These are phyloP conservation scores for Inonotus obliquus DNA, from an alignment of 1,284 basidiomycete genomes.

Conservation along the genomic window DNA sequence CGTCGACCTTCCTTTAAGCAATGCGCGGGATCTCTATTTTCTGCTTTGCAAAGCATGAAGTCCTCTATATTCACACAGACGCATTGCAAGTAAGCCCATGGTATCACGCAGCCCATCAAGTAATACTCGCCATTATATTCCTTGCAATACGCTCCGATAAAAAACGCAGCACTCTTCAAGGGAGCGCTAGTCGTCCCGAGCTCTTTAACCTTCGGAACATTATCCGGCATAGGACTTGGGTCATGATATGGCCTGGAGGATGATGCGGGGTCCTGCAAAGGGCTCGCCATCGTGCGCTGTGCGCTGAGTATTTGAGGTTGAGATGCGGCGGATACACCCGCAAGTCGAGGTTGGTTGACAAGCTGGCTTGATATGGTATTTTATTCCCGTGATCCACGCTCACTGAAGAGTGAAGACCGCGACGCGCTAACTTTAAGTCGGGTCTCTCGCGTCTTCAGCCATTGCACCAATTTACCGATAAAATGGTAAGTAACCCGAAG, in stretches of 20 bases:
- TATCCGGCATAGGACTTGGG: slow-evolving; percentile 68
- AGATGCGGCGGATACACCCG: neutral
- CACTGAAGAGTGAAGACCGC: neutral
- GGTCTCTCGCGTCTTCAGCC: neutral
- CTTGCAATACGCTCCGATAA: slow-evolving; percentile 94
- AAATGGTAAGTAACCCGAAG: slow-evolving; percentile 4
- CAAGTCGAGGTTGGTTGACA: slow-evolving; percentile 3
- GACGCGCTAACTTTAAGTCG: neutral
- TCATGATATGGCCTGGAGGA: slow-evolving; percentile 52
- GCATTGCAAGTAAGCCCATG: neutral
- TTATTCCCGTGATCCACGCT: neutral
- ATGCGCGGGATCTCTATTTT: slow-evolving; percentile 85
- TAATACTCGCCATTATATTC: slow-evolving; percentile 83
- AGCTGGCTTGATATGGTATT: neutral
- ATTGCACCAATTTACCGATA: neutral
- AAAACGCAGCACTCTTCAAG: slow-evolving; percentile 95
- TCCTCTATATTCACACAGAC: slow-evolving; percentile 62
- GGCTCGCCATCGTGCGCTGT: slow-evolving; percentile 42
- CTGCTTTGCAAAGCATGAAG: slow-evolving; percentile 98
- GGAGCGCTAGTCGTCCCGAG: slow-evolving; percentile 91
- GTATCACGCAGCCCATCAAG: neutral
- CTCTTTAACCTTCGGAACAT: slow-evolving; percentile 84
- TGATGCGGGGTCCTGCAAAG: slow-evolving; percentile 39
- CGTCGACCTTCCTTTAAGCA: slow-evolving; percentile 95
- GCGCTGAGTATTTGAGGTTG: slow-evolving; percentile 2